Conservation (phyloP, 345 rosid genomes). For the Jatropha curcas region DNA sequence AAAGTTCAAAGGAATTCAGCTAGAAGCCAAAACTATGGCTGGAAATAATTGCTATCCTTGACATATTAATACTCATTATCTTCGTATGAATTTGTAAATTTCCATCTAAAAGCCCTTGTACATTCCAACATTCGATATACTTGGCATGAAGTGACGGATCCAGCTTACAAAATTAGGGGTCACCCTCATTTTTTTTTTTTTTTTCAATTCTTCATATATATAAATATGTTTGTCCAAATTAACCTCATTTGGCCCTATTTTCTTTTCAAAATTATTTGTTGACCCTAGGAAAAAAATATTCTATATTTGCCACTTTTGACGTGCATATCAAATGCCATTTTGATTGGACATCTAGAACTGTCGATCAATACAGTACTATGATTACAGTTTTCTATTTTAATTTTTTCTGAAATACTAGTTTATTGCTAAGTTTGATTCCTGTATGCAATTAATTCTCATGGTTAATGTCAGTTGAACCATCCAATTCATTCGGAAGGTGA, state of each 20-base stretch:
- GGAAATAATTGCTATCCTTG: constrained; percentile 5
- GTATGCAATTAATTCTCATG: not conserved
- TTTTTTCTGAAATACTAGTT: not conserved
- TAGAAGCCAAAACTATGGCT: not conserved
- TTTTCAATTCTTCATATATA: too few relatives aligned
- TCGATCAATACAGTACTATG: not conserved
- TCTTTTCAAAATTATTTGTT: too few relatives aligned
- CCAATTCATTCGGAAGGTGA: not conserved
- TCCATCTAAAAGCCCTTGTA: not conserved
- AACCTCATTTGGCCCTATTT: too few relatives aligned
- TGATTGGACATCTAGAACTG: not conserved
- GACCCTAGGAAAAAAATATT: too few relatives aligned
- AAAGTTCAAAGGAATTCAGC: constrained; percentile 1
- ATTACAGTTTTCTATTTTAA: not conserved
- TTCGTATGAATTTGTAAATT: not conserved
- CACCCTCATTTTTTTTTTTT: too few relatives aligned
- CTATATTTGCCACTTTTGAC: too few relatives aligned
- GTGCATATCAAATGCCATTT: not conserved
- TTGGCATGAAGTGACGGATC: too few relatives aligned
- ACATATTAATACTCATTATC: not conserved
- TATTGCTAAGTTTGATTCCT: not conserved
- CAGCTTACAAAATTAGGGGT: too few relatives aligned
- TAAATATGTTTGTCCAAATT: too few relatives aligned
- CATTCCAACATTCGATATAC: not conserved
- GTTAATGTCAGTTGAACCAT: not conserved